phyloP scores from a whole-genome alignment of 192 early-diverging fungal genomes.

The Irineochytrium annulatum region DNA sequence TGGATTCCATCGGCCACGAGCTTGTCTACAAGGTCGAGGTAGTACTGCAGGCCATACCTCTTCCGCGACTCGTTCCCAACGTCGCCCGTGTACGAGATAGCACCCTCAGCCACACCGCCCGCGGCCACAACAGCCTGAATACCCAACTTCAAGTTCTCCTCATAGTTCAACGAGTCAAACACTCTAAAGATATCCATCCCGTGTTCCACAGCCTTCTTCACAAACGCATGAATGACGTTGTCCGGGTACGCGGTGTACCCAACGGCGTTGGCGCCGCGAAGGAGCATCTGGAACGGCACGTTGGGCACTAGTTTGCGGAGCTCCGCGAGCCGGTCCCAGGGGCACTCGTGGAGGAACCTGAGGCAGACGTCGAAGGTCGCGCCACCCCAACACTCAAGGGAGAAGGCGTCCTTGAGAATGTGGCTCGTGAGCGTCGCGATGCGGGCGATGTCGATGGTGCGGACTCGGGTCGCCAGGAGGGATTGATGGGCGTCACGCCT shows the following conservation, averaged over 20 bases:
- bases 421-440: conserved; percentile 87
- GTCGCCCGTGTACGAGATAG: conserved; percentile 88
- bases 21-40: conserved; percentile 82
- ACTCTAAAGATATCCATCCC: conserved; percentile 98
- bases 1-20: conserved; percentile 89
- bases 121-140: conserved; percentile 90
- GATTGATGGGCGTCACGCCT: conserved; percentile 85
- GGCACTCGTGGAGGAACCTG: conserved; percentile 95
- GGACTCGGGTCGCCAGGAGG: conserved; percentile 90
- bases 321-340: conserved; percentile 87
- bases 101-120: conserved; percentile 90
- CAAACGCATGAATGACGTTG: conserved; percentile 96
- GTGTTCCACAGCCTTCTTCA: conserved; percentile 73
- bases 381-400: conserved; percentile 97
- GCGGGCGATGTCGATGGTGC: conserved; percentile 88
- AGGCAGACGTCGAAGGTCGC: conserved; percentile 97
- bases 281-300: conserved; percentile 97
- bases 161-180: conserved; percentile 96
- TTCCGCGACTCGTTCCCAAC: conserved; percentile 76
- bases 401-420: conserved; percentile 81
- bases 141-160: conserved; percentile 92
- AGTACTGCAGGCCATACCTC: conserved; percentile 90
- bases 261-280: conserved; percentile 96
- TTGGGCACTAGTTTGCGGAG: conserved; percentile 88
- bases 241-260: conserved; percentile 97